Evolutionary conservation across 139 green algal species (phyloP).

Genomic region (Marvania coccoides): DNA sequence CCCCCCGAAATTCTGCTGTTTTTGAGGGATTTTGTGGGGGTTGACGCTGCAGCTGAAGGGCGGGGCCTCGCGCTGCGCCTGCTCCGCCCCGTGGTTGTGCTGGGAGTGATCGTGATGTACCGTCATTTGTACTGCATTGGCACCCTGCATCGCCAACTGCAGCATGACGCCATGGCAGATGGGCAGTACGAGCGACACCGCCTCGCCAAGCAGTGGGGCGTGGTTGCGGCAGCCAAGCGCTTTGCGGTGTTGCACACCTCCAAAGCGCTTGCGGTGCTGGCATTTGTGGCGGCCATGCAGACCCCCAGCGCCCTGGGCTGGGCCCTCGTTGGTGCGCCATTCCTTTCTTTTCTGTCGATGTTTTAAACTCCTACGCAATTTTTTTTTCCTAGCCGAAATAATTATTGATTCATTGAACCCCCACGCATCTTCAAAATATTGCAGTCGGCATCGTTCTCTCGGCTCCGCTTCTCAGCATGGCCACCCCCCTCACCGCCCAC

Average conservation of each 20-base stretch:
- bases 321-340: conserved; percentile 6
- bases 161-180: neutral
- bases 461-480: conserved; percentile 15
- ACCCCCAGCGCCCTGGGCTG: conserved; percentile 23
- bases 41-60: neutral
- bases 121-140: conserved; percentile 10
- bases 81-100: conserved; percentile 16
- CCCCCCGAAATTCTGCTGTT: conserved; percentile 7
- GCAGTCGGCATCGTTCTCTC: conserved; percentile 18
- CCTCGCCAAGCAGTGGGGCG: conserved; percentile 8
- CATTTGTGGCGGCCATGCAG: conserved; percentile 33
- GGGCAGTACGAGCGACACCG: neutral
- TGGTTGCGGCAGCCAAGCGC: conserved; percentile 15
- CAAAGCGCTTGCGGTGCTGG: conserved; percentile 25
- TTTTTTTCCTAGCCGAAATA: neutral
- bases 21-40: neutral
- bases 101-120: neutral
- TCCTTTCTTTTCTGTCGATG: neutral
- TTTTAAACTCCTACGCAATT: too few relatives aligned
- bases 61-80: conserved; percentile 15
- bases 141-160: conserved; percentile 9
- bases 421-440: neutral
- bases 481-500: neutral
- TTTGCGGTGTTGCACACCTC: conserved; percentile 27
- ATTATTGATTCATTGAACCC: neutral